Conservation (phyloP, 2,329 filamentous ascomycete genomes). For the Pseudogymnoascus sp. region DNA sequence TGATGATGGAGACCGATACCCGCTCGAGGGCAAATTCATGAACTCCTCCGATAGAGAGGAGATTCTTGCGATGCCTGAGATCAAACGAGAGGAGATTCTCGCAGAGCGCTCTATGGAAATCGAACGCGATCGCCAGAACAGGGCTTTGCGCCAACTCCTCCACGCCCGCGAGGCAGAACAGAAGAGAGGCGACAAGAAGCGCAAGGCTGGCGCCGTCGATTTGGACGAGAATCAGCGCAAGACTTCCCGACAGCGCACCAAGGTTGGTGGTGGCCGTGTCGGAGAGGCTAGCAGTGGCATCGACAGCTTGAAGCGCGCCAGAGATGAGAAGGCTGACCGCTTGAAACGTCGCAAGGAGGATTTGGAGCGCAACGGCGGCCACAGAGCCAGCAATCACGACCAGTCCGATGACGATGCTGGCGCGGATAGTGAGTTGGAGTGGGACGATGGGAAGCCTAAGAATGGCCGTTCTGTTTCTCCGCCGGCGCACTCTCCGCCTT, state of each 20-base stretch:
- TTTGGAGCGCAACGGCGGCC: conserved; percentile 45
- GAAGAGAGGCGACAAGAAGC: conserved; percentile 53
- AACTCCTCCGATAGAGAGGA: conserved; percentile 65
- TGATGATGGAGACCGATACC: conserved; percentile 62
- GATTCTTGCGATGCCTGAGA: conserved; percentile 81
- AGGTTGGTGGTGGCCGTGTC: conserved; percentile 56
- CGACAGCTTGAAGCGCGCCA: conserved; percentile 56
- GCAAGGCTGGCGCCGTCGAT: conserved; percentile 72
- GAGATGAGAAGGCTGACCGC: conserved; percentile 58
- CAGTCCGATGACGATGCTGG: conserved; percentile 56
- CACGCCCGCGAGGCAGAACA: conserved; percentile 56
- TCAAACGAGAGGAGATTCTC: conserved; percentile 83
- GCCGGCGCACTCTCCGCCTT: conserved; percentile 49
- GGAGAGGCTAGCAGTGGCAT: conserved; percentile 66
- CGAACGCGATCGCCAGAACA: conserved; percentile 73
- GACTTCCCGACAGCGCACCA: conserved; percentile 63
- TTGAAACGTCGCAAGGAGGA: conserved; percentile 57
- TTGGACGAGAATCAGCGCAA: conserved; percentile 71
- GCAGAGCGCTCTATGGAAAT: conserved; percentile 80
- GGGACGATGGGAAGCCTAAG: conserved; percentile 50
- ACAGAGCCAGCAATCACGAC: conserved; percentile 40
- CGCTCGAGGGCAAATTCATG: conserved; percentile 79
- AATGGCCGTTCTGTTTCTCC: conserved; percentile 38
- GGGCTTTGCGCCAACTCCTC: conserved; percentile 71
- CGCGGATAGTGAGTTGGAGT: conserved; percentile 74